Evolutionary conservation across 371 early-diverging fungal species (phyloP), one percentile per base, ranked within the genome.

Genomic region (Rhizomucor miehei): DNA sequence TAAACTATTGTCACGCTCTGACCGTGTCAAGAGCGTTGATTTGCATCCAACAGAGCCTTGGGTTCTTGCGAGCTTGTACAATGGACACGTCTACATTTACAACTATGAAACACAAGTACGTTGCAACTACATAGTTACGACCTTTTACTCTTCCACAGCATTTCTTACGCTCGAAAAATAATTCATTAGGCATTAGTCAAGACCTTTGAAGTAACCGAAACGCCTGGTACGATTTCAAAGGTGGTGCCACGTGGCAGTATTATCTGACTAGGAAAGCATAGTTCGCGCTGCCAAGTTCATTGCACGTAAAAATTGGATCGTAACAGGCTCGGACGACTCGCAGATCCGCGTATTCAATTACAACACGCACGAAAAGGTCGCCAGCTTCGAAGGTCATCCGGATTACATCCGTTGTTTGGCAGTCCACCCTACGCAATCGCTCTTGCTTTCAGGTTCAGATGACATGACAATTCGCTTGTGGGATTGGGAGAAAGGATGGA

Each of bases 41-140:
- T 92, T 99, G 69, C 99, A 99, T 77, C 99, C 99, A 16, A 94
- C 97, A 21, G 96, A 99, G 70, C 99, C 99, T 37, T 99, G 98
- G 98, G 81, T 99, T 40, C 80, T 99, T 51, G 89, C 95, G 21
- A 89, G 93, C 57, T 89, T 98, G 58, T 99, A 99, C 77, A 95
- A 94, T 69, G 99, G 99, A 50, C 89, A 92, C 51, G 92, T 96
- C 16, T 88, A 91, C 67, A 93, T 99, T 35, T 99, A 98, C 95
- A 98, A 99, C 81, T 94, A 99, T 67, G 95, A 98, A 71, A 97
- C 97, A 23, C 94, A 96, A 77, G 94, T 93, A 71, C 25, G 59
- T 19, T 35, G 17, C 29, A 8, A 8, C 29, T 29, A n/a, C 29
- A 29, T 9, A 20, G 38, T 35, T 12, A 51, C 16, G 17, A 39